Evolutionary conservation across 1,139 yeast species (phyloP).

Genomic region (Candida glucosophila): DNA sequence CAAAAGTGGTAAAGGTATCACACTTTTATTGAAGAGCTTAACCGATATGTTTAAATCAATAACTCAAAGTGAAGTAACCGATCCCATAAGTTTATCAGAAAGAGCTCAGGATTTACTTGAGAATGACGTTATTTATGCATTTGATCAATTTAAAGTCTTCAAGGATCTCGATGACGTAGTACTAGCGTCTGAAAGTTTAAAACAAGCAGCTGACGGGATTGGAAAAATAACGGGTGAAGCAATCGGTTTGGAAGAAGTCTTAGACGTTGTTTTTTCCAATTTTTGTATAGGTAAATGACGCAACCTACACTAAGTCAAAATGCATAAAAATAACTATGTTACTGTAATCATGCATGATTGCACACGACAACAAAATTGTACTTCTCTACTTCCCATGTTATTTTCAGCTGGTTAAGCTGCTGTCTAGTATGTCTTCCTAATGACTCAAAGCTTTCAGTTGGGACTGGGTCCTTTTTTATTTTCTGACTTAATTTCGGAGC

Average conservation of each 20-base stretch:
- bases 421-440: conserved; percentile 41
- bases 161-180: conserved; percentile 62
- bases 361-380: conserved; percentile 25
- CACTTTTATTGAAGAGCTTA: conserved; percentile 27
- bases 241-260: conserved; percentile 81
- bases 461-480: conserved; percentile 17
- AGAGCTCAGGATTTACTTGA: conserved; percentile 66
- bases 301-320: neutral
- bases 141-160: conserved; percentile 48
- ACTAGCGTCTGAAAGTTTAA: conserved; percentile 70
- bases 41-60: conserved; percentile 40
- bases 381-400: conserved; percentile 42
- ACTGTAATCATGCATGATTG: conserved; percentile 7
- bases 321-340: conserved; percentile 3
- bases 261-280: conserved; percentile 84
- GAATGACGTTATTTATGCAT: conserved; percentile 68
- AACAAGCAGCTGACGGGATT: conserved; percentile 73
- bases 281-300: conserved; percentile 85
- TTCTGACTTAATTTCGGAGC: conserved; percentile 29
- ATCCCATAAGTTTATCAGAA: conserved; percentile 62
- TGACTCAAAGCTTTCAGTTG: conserved; percentile 19
- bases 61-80: conserved; percentile 33
- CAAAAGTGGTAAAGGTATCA: conserved; percentile 46
- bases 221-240: conserved; percentile 89
- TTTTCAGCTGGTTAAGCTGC: conserved; percentile 38